phyloP scores from a whole-genome alignment of 2,329 filamentous ascomycete species.

The Exophiala aquamarina region DNA sequence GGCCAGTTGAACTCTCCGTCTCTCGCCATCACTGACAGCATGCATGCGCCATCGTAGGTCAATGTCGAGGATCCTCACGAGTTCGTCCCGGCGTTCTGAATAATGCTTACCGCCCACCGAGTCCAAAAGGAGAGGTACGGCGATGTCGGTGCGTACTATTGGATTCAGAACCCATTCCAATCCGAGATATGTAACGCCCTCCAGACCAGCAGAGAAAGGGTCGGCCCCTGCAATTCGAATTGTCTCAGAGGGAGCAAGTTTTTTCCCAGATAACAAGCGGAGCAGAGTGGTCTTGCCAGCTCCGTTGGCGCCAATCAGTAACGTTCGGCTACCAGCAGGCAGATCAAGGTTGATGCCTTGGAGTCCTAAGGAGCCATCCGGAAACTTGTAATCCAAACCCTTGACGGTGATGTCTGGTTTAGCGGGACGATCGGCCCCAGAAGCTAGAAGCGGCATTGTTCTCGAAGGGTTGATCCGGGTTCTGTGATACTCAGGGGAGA shows the following conservation, averaged over 20 bases:
- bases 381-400: slow-evolving; percentile 83
- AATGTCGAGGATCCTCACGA: slow-evolving; percentile 85
- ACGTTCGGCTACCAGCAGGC: slow-evolving; percentile 78
- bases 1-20: slow-evolving; percentile 86
- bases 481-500: too few species aligned
- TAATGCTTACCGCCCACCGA: slow-evolving; percentile 86
- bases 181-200: slow-evolving; percentile 95
- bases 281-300: slow-evolving; percentile 97
- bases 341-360: slow-evolving; percentile 71
- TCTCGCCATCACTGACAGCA: slow-evolving; percentile 88
- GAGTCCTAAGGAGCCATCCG: slow-evolving; percentile 78
- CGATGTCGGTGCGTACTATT: slow-evolving; percentile 93
- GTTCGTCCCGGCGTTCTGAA: slow-evolving; percentile 77
- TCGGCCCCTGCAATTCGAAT: slow-evolving; percentile 81
- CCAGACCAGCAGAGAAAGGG: slow-evolving; percentile 84
- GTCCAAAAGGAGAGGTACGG: slow-evolving; percentile 78
- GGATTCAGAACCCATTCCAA: slow-evolving; percentile 98
- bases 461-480: neutral
- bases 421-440: neutral
- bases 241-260: slow-evolving; percentile 74
- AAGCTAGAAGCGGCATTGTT: slow-evolving; percentile 1
- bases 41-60: slow-evolving; percentile 94
- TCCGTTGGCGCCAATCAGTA: slow-evolving; percentile 92
- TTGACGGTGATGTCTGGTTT: slow-evolving; percentile 68
- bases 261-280: slow-evolving; percentile 90